Percentiles rank a stretch among this genome's conserved stretches.
Conservation (phyloP, 495 filamentous ascomycete genomes). For the Xylaria acuta region DNA sequence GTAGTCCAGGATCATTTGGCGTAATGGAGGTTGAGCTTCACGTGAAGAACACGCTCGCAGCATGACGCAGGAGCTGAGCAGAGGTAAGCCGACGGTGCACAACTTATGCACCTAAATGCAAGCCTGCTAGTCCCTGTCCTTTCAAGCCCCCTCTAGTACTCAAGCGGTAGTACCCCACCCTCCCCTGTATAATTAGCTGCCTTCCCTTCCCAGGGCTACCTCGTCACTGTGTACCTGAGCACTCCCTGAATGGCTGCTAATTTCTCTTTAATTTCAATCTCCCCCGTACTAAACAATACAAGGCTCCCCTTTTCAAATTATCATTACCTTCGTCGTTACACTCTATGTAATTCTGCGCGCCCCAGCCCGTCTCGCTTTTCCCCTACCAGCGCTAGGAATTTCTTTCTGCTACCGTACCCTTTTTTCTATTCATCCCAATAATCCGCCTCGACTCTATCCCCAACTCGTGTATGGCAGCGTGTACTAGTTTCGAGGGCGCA, state of each 20-base stretch:
- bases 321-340: slow-evolving; percentile 42
- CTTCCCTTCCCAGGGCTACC: slow-evolving; percentile 5
- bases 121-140: background rate
- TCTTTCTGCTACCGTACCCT: slow-evolving; percentile 27
- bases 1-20: background rate
- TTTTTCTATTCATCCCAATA: slow-evolving; percentile 33
- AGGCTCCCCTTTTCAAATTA: slow-evolving; percentile 48
- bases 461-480: slow-evolving; percentile 27
- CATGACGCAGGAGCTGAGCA: slow-evolving; percentile 11
- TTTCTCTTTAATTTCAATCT: slow-evolving; percentile 42
- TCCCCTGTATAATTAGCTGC: slow-evolving; percentile 20
- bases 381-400: slow-evolving; percentile 38
- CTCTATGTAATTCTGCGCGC: slow-evolving; percentile 40
- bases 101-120: background rate
- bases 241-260: slow-evolving; percentile 41
- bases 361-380: slow-evolving; percentile 37
- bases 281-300: slow-evolving; percentile 45
- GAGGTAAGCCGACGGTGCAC: background rate
- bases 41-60: background rate
- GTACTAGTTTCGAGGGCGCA: slow-evolving; percentile 36
- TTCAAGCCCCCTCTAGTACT: background rate
- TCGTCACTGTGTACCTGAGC: slow-evolving; percentile 13
- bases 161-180: slow-evolving; percentile 8
- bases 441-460: slow-evolving; percentile 21
- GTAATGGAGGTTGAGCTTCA: background rate